Percentiles rank a stretch among this genome's conserved stretches.
These are phyloP conservation scores for Fusarium sp. DNA, from an alignment of 2,329 filamentous ascomycete species.

Conservation along the genomic window DNA sequence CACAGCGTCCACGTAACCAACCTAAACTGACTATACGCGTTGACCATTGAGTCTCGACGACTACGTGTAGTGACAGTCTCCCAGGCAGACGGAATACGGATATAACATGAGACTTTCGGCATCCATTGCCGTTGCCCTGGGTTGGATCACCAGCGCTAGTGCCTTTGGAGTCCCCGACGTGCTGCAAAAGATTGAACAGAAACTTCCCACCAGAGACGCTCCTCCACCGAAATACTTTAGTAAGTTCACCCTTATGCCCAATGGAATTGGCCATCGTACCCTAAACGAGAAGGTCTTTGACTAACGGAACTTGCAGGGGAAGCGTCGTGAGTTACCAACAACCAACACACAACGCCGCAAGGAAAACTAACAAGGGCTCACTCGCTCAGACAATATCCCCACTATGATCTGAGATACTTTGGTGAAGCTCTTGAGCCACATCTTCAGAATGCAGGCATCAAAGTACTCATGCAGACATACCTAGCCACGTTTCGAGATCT, in stretches of 20 bases:
- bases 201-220: neutral
- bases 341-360: neutral
- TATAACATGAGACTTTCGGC: slow-evolving; percentile 10
- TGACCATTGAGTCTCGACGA: neutral
- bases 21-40: neutral
- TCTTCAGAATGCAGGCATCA: slow-evolving; percentile 69
- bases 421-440: slow-evolving; percentile 58
- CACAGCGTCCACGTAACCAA: slow-evolving; percentile 11
- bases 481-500: slow-evolving; percentile 73
- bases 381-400: slow-evolving; percentile 35
- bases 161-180: slow-evolving; percentile 10
- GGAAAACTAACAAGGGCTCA: slow-evolving; percentile 14
- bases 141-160: slow-evolving; percentile 20
- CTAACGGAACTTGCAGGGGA: slow-evolving; percentile 29
- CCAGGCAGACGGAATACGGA: neutral
- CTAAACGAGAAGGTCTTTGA: neutral
- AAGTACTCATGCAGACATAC: slow-evolving; percentile 77
- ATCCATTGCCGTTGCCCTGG: neutral
- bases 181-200: slow-evolving; percentile 14
- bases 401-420: slow-evolving; percentile 55
- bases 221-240: slow-evolving; percentile 33
- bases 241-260: neutral
- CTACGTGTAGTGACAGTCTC: neutral
- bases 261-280: neutral
- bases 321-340: slow-evolving; percentile 29